phyloP scores from a whole-genome alignment of 495 filamentous ascomycete species.

The Talaromyces thailandensis region DNA sequence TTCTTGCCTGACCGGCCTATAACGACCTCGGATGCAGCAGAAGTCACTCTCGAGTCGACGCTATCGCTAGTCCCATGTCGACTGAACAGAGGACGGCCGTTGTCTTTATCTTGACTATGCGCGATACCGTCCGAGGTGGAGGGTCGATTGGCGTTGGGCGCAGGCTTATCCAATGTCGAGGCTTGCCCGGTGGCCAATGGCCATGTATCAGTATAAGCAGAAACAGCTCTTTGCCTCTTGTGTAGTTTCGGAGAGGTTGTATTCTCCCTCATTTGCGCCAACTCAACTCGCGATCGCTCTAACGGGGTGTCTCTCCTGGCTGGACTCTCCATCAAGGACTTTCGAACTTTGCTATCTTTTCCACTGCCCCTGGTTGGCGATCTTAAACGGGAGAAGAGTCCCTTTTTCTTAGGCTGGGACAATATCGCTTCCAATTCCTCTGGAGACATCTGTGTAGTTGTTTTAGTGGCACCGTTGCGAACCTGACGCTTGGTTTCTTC shows the following conservation, averaged over 20 bases:
- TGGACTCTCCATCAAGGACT: slow-evolving; percentile 19
- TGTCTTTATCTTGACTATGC: slow-evolving; percentile 3
- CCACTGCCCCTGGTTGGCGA: slow-evolving; percentile 26
- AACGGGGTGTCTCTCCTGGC: slow-evolving; percentile 23
- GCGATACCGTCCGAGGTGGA: slow-evolving; percentile 7
- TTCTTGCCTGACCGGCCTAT: slow-evolving; percentile 35
- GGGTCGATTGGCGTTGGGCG: not conserved
- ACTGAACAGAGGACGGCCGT: slow-evolving; percentile 4
- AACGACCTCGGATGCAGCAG: slow-evolving; percentile 23
- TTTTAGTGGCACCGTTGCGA: slow-evolving; percentile 10
- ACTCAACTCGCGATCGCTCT: slow-evolving; percentile 27
- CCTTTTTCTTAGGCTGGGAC: slow-evolving; percentile 23
- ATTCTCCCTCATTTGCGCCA: slow-evolving; percentile 16
- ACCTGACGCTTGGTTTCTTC: slow-evolving; percentile 19
- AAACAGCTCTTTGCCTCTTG: slow-evolving; percentile 16
- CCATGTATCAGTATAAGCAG: slow-evolving; percentile 11
- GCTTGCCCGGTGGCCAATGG: slow-evolving; percentile 6
- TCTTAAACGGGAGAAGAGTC: slow-evolving; percentile 33
- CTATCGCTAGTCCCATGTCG: slow-evolving; percentile 8
- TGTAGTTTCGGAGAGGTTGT: slow-evolving; percentile 16
- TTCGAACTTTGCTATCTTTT: slow-evolving; percentile 22
- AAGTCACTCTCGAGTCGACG: slow-evolving; percentile 4
- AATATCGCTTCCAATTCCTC: slow-evolving; percentile 31
- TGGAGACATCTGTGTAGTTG: slow-evolving; percentile 22
- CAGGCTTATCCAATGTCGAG: not conserved